Base-by-base conservation (phyloP, 225 moss, liverwort and hornwort species). In the Climacium dendroides region DNA sequence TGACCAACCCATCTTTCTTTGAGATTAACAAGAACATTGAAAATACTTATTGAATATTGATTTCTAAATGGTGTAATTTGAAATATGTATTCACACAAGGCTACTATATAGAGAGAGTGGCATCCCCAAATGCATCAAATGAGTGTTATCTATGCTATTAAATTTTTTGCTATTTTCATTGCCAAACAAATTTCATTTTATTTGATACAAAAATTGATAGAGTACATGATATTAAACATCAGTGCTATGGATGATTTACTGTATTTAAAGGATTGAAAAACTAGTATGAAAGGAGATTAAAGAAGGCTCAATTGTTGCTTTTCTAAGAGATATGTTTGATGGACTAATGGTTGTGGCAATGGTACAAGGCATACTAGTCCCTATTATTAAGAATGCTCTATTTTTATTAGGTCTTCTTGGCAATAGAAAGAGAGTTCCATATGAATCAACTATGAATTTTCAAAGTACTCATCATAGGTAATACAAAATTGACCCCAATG, bases 231-330 rank as follows among this genome's bases (percentile, higher is more conserved):
- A 37, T 78, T 16, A 37, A 55, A 53, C 0, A 0, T 77, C 0
- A 16, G 0, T 25, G 2, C 10, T 10, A 55, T 0, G 0, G 0
- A 55, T 77, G 15, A 37, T 55, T 16, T 6, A 10, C 0, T 1
- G 16, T 16, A 16, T 55, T 54, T 54, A n/a, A 24, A 25, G 2
- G 5, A 55, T n/a, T 77, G 2, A 37, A 6, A 5, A 37, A n/a
- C 37, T 9, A 6, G 0, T n/a, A 14, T 35, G 6, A n/a, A 34
- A 54, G 1, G 10, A n/a, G 5, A n/a, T 9, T 53, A 10, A 34
- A 1, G 20, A 22, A 0, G 13, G 5, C 3, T 32, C 9, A 34
- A 3, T 0, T 0, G 0, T 50, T 0, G 2, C 1, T 12, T 13
- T 34, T 13, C 7, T 35, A 0, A 13, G 0, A 34, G 5, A 8